Conservation (phyloP, 2,329 filamentous ascomycete species). For the Phaeomoniella chlamydospora region DNA sequence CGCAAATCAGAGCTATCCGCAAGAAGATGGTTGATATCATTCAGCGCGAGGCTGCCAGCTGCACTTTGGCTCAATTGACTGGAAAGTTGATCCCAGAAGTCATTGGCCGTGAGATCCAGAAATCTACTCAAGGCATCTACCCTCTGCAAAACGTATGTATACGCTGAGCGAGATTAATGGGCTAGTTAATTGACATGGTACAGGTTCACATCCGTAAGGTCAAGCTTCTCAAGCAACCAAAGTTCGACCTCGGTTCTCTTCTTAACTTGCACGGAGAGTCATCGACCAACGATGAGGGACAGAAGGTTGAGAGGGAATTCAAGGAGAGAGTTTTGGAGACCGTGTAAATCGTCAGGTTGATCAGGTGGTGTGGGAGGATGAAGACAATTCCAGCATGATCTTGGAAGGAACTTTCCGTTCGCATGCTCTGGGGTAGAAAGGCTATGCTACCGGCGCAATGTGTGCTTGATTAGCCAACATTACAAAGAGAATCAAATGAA, state of each 20-base stretch:
- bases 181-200: constrained; percentile 2
- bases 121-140: constrained; percentile 98
- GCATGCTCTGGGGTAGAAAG: not conserved
- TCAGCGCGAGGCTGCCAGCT: constrained; percentile 83
- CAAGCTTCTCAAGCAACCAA: constrained; percentile 96
- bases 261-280: constrained; percentile 97
- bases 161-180: constrained; percentile 1
- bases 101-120: constrained; percentile 99
- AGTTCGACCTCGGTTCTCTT: constrained; percentile 96
- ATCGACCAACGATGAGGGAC: constrained; percentile 84
- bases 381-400: not conserved
- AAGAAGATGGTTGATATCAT: constrained; percentile 99
- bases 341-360: constrained; percentile 50
- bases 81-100: constrained; percentile 99
- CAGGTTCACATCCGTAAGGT: constrained; percentile 99
- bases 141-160: constrained; percentile 85
- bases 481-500: not conserved
- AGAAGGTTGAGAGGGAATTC: constrained; percentile 99
- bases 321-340: constrained; percentile 92
- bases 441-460: not conserved
- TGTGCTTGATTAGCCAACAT: not conserved
- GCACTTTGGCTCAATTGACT: constrained; percentile 90
- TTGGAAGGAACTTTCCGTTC: not conserved
- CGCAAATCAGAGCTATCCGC: constrained; percentile 94
- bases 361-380: not conserved